phyloP scores from a whole-genome alignment of 768 basidiomycete genomes.

The Mycena haematopus region DNA sequence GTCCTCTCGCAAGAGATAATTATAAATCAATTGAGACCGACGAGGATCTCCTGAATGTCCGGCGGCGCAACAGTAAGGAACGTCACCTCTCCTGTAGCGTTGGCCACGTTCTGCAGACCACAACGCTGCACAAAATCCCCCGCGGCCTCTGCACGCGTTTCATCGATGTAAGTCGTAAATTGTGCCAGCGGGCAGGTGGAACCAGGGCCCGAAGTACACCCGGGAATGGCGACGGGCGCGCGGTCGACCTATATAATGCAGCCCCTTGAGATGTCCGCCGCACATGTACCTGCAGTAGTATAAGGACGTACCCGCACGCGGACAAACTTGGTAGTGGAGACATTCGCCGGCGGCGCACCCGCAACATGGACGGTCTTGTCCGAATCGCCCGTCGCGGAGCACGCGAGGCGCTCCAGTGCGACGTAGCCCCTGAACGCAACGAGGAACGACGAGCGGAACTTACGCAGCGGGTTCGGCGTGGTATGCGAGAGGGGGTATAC shows the following conservation, averaged over 20 bases:
- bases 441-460: slow-evolving; percentile 47
- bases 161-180: slow-evolving; percentile 41
- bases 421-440: slow-evolving; percentile 50
- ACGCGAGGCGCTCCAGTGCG: slow-evolving; percentile 48
- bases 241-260: slow-evolving; percentile 42
- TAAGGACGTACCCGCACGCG: slow-evolving; percentile 41
- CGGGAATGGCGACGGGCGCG: slow-evolving; percentile 49
- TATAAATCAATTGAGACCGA: slow-evolving; percentile 31
- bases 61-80: slow-evolving; percentile 34
- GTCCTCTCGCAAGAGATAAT: no score
- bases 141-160: slow-evolving; percentile 33
- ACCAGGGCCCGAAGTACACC: slow-evolving; percentile 48
- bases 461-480: slow-evolving; percentile 37
- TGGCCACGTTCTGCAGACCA: slow-evolving; percentile 37
- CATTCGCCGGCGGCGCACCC: slow-evolving; percentile 20
- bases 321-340: slow-evolving; percentile 36
- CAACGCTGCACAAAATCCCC: slow-evolving; percentile 48
- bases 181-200: slow-evolving; percentile 42
- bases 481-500: slow-evolving; percentile 47
- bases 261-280: not conserved
- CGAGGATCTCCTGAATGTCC: slow-evolving; percentile 16
- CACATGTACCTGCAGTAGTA: not conserved
- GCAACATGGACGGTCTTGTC: slow-evolving; percentile 29
- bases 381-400: slow-evolving; percentile 27
- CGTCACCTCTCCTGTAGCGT: slow-evolving; percentile 34